Percentiles rank a stretch among this genome's conserved stretches.
Conservation (phyloP, 345 rosid genomes). For the Raphanus sativus region DNA sequence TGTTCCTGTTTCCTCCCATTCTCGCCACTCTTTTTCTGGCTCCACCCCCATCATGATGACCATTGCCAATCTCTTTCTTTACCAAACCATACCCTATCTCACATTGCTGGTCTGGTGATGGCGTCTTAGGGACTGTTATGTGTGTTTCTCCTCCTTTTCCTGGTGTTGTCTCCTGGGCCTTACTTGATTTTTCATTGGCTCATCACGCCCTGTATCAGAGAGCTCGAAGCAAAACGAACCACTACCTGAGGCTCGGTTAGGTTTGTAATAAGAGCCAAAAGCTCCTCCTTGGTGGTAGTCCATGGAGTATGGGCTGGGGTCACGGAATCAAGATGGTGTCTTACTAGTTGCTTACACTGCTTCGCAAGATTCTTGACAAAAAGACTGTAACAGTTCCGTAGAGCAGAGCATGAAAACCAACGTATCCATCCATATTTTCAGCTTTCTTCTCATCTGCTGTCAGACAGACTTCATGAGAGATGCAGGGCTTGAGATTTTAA, state of each 20-base stretch:
- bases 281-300: constrained; percentile 56
- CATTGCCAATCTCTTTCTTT: constrained; percentile 75
- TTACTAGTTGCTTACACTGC: constrained; percentile 84
- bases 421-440: constrained; percentile 80
- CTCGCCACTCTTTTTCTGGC: constrained; percentile 74
- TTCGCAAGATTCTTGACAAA: constrained; percentile 77
- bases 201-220: constrained; percentile 56
- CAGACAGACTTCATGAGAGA: background rate
- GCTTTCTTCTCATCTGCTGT: constrained; percentile 58
- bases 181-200: constrained; percentile 55
- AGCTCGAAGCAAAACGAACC: constrained; percentile 72
- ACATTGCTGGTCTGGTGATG: constrained; percentile 93
- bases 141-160: constrained; percentile 73
- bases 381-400: constrained; percentile 70
- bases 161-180: constrained; percentile 66
- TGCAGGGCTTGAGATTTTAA: too few relatives aligned
- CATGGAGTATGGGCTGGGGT: constrained; percentile 89
- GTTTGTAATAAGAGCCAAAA: constrained; percentile 51
- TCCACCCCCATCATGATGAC: constrained; percentile 58
- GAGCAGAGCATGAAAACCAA: constrained; percentile 81
- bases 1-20: constrained; percentile 57
- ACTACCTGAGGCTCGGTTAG: constrained; percentile 50
- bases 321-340: constrained; percentile 94
- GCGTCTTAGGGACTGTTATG: constrained; percentile 95
- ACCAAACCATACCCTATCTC: constrained; percentile 50